These are phyloP conservation scores for Fusarium fracticaudum DNA, from an alignment of 2,329 filamentous ascomycete genomes.

Conservation along the genomic window DNA sequence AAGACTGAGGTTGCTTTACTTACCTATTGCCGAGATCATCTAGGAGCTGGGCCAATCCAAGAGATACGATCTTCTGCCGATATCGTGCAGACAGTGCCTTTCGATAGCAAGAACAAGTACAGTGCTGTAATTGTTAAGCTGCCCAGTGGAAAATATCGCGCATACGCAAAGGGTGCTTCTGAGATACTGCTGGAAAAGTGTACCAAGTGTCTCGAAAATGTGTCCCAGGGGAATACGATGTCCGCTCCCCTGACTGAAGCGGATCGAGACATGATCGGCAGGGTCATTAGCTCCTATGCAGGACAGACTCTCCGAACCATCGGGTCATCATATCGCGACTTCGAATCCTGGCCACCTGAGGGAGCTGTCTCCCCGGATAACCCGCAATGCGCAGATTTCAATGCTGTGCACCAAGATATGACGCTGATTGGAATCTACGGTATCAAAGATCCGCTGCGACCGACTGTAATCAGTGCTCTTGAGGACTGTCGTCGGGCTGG, in stretches of 20 bases:
- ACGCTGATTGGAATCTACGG: conserved; percentile 64
- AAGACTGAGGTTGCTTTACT: conserved; percentile 67
- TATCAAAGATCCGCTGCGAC: conserved; percentile 73
- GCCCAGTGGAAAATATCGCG: conserved; percentile 54
- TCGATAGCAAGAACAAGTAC: conserved; percentile 65
- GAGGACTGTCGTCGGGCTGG: conserved; percentile 71
- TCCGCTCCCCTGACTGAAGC: conserved; percentile 55
- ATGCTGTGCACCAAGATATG: conserved; percentile 56
- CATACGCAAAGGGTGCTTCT: conserved; percentile 65
- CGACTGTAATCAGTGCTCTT: conserved; percentile 70
- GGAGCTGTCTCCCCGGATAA: conserved; percentile 70
- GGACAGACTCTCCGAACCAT: conserved; percentile 77
- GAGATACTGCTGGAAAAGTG: conserved; percentile 63
- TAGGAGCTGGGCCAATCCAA: conserved; percentile 59
- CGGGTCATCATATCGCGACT: conserved; percentile 77
- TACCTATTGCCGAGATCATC: conserved; percentile 58
- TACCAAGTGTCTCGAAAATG: conserved; percentile 56
- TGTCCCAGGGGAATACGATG: conserved; percentile 66
- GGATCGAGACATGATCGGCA: conserved; percentile 63
- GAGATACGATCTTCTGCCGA: conserved; percentile 58
- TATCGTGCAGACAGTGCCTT: conserved; percentile 62
- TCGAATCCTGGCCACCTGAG: conserved; percentile 74
- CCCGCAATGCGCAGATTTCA: conserved; percentile 62
- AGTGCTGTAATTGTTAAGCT: conserved; percentile 65
- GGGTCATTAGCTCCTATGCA: conserved; percentile 68